phyloP scores from a whole-genome alignment of 306 rosid genomes.

The Castanea mollissima region DNA sequence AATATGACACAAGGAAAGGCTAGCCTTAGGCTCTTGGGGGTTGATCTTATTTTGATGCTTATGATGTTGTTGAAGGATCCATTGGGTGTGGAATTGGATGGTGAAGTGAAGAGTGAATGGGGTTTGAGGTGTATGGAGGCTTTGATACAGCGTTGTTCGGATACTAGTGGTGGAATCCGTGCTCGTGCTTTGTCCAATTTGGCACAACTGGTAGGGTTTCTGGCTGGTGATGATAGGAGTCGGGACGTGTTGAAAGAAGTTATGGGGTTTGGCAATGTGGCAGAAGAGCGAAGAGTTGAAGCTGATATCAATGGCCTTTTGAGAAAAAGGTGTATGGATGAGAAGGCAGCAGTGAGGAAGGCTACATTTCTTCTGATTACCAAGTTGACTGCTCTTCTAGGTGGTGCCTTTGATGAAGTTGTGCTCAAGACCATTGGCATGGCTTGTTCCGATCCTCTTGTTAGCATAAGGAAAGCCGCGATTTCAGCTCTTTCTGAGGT shows the following conservation, averaged over 20 bases:
- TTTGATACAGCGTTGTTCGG: slow-evolving; percentile 76
- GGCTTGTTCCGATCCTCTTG: slow-evolving; percentile 93
- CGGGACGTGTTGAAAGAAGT: slow-evolving; percentile 47
- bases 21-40: slow-evolving; percentile 69
- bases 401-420: slow-evolving; percentile 67
- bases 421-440: slow-evolving; percentile 74
- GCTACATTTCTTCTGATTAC: slow-evolving; percentile 76
- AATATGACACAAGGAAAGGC: slow-evolving; percentile 70
- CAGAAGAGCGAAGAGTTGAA: slow-evolving; percentile 21
- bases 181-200: slow-evolving; percentile 72
- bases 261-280: slow-evolving; percentile 52
- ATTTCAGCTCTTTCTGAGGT: slow-evolving; percentile 80
- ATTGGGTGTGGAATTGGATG: slow-evolving; percentile 49
- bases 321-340: slow-evolving; percentile 79
- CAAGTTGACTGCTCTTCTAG: slow-evolving; percentile 63
- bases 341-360: slow-evolving; percentile 88
- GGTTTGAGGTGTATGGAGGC: slow-evolving; percentile 71
- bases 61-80: slow-evolving; percentile 52
- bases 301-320: slow-evolving; percentile 50
- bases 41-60: slow-evolving; percentile 65
- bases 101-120: slow-evolving; percentile 49
- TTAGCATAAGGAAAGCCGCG: slow-evolving; percentile 87
- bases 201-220: slow-evolving; percentile 65
- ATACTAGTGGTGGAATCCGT: slow-evolving; percentile 57
- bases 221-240: slow-evolving; percentile 40